Percentiles rank a stretch among this genome's conserved stretches.
Evolutionary conservation across 257 asterid genomes (phyloP).

Genomic region (Solanum sitiens): DNA sequence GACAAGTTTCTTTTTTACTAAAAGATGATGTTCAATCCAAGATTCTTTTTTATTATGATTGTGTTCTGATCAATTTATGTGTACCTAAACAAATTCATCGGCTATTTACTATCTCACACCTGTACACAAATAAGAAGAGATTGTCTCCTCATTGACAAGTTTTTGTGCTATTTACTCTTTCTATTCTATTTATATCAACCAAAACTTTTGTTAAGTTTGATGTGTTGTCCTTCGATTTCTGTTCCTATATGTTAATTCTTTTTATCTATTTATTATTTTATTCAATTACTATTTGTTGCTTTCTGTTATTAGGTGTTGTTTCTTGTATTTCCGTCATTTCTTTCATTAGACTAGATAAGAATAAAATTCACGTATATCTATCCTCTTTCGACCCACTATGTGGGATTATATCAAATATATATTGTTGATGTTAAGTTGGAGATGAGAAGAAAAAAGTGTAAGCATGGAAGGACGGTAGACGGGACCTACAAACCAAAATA

Average conservation of each 20-base stretch:
- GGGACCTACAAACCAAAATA: background rate
- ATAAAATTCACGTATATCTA: background rate
- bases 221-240: background rate
- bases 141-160: background rate
- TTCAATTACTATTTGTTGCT: too few relatives aligned
- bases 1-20: background rate
- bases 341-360: too few relatives aligned
- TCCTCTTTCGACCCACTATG: fast-evolving
- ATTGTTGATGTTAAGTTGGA: background rate
- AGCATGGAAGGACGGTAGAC: background rate
- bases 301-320: too few relatives aligned
- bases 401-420: background rate
- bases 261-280: too few relatives aligned
- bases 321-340: fast-evolving
- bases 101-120: background rate
- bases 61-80: background rate
- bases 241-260: background rate
- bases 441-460: background rate
- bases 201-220: background rate
- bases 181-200: background rate
- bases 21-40: background rate
- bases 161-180: background rate
- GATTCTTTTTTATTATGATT: background rate
- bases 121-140: background rate
- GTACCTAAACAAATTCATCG: fast-evolving